Conservation (phyloP, 306 rosid genomes). For the Cucurbita moschata region DNA sequence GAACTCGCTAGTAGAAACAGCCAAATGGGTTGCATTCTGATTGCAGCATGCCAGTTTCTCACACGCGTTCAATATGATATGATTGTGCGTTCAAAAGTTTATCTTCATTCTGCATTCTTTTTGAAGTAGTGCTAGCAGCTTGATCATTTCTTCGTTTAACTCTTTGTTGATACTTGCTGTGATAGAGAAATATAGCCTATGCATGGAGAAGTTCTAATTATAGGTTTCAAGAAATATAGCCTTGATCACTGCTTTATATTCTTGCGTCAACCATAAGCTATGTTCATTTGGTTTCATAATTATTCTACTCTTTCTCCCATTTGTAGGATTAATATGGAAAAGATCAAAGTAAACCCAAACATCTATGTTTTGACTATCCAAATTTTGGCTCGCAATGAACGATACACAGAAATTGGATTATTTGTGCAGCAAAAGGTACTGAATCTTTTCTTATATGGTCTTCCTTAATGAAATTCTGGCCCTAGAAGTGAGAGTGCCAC, state of each 20-base stretch:
- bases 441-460: not conserved
- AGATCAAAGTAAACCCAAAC: conserved; percentile 59
- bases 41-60: not conserved
- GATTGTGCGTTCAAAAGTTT: not conserved
- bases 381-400: conserved; percentile 63
- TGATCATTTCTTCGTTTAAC: not conserved
- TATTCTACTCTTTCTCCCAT: not conserved
- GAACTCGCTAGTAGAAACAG: not conserved
- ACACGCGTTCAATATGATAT: not conserved
- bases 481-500: not conserved
- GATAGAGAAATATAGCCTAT: not conserved
- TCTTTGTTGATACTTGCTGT: not conserved
- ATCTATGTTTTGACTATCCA: conserved; percentile 56
- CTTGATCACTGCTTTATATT: not conserved
- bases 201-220: not conserved
- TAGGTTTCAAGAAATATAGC: not conserved
- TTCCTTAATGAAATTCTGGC: not conserved
- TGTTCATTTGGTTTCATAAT: not conserved
- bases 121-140: not conserved
- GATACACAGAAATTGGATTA: conserved; percentile 71
- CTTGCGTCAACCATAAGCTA: not conserved
- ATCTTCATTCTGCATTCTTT: not conserved
- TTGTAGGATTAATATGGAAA: conserved; percentile 65
- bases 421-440: conserved; percentile 76
- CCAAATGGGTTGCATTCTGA: not conserved